Evolutionary conservation across 306 rosid species (phyloP), one percentile per base, ranked within the genome.

Genomic region (Lathyrus tuberosus): DNA sequence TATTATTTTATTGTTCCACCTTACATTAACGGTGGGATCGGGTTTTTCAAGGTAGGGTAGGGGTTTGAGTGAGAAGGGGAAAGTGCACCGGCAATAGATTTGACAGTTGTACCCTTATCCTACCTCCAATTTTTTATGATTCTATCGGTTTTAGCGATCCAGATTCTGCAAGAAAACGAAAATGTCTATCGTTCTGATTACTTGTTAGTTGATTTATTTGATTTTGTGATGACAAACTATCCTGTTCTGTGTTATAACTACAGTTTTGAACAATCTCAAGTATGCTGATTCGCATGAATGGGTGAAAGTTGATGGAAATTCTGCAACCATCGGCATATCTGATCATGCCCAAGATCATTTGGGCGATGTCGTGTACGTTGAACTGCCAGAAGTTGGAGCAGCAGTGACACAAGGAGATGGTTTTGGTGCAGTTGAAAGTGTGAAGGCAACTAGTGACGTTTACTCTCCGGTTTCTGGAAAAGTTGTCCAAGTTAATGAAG

Each of bases 271-370:
- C 75, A 96, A 91, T 80, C 30, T 91, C 38, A 94, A 87, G 63
- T 91, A 94, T 77, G 88, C 85, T 0, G 88, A 81, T 66, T 86
- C 96, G 71, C 97, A 94, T 38, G 97, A 94, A 71, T 91, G 99
- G 99, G 95, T 82, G 66, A 91, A 87, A 52, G 87, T 91, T 70
- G 96, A 91, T 12, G 97, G 95, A 62, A 81, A 87, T 16, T 80
- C 89, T 14, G 96, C 88, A 41, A 83, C 89, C 14, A 69, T 94
- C 46, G 99, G 99, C 68, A 86, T 94, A 77, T 88, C 96, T 15
- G 91, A 91, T 70, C 97, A 94, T 74, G 99, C 97, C 41, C 99
- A 94, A 81, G 95, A 91, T 80, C 99, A 94, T 79, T 84, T 94
- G 68, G 96, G 99, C 14, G 99, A 94, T 83, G 99, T 88, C 77